phyloP scores from a whole-genome alignment of 2,329 filamentous ascomycete genomes.

The Thielaviopsis populi region DNA sequence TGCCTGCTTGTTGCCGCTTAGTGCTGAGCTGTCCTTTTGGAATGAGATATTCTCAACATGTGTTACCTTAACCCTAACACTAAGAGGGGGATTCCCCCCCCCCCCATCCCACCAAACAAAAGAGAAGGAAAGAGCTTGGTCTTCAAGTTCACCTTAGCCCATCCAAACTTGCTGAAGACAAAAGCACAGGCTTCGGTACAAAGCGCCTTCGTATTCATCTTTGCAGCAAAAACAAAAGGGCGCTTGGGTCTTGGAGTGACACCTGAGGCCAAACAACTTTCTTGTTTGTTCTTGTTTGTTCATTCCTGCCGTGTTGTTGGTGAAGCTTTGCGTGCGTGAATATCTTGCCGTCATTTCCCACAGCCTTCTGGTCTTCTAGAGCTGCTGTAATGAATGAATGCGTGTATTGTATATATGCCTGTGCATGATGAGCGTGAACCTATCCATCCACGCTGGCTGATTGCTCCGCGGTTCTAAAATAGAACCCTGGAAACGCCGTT shows the following conservation, averaged over 20 bases:
- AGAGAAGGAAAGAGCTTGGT: too few relatives aligned
- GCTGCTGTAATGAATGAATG: too few relatives aligned
- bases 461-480: background rate
- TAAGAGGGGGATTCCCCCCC: background rate
- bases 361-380: too few relatives aligned
- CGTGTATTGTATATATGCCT: too few relatives aligned
- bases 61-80: background rate
- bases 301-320: background rate
- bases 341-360: too few relatives aligned
- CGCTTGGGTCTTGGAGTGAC: background rate
- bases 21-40: constrained; percentile 9
- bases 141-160: background rate
- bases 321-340: background rate
- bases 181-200: background rate
- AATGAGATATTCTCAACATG: background rate
- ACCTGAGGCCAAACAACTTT: background rate
- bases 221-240: background rate
- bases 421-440: background rate
- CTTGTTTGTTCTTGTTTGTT: background rate
- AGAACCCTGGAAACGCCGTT: background rate
- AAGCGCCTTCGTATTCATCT: background rate
- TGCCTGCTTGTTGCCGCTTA: background rate
- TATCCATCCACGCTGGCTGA: background rate
- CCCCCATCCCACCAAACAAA: too few relatives aligned
- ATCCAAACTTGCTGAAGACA: background rate